Percentiles rank a stretch among this genome's conserved stretches.
These are phyloP conservation scores for Elsinoe fawcettii DNA, from an alignment of 2,329 filamentous ascomycete genomes.

Conservation along the genomic window DNA sequence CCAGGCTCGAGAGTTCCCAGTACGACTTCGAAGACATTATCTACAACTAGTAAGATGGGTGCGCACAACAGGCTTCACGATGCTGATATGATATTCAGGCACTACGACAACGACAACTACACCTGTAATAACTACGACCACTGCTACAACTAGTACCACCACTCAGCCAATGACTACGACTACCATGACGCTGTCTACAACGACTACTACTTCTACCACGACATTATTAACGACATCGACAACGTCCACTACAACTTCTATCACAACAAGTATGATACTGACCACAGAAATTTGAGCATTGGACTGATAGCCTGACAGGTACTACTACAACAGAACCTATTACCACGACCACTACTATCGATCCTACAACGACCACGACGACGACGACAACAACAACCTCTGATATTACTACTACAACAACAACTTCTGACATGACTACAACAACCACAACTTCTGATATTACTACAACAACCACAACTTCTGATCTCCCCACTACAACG, in stretches of 20 bases:
- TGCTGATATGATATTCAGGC: too few species aligned
- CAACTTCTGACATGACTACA: background rate
- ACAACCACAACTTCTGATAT: background rate
- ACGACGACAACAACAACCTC: background rate
- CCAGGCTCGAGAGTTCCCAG: too few species aligned
- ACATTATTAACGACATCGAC: background rate
- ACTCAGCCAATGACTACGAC: background rate
- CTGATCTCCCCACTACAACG: too few species aligned
- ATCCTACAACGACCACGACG: background rate
- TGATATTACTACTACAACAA: background rate
- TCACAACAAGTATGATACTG: too few species aligned
- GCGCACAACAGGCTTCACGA: too few species aligned
- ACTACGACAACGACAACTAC: background rate
- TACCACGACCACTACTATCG: background rate
- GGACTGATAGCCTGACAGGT: too few species aligned
- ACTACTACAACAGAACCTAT: background rate
- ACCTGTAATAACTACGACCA: background rate
- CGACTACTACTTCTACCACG: background rate
- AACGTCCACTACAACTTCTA: background rate
- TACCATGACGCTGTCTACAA: background rate
- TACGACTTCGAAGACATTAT: too few species aligned
- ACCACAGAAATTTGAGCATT: too few species aligned
- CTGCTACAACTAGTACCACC: background rate
- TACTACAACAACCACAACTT: conserved; percentile 4
- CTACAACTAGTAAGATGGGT: too few species aligned